These are phyloP conservation scores for Sphenostylis stenocarpa DNA, from an alignment of 306 rosid species.

Conservation along the genomic window DNA sequence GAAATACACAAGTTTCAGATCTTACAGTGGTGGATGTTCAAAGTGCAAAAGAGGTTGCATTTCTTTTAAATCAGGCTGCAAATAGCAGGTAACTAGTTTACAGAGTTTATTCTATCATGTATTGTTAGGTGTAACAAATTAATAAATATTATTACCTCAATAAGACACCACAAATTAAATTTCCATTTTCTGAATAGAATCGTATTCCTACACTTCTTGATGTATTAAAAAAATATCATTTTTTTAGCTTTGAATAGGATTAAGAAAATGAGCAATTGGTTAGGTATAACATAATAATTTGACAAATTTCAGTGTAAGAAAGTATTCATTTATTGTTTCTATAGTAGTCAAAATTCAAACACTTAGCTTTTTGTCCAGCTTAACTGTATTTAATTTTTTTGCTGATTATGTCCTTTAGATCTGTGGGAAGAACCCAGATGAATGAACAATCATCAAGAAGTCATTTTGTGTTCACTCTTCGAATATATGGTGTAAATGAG, in stretches of 20 bases:
- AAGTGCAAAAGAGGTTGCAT: conserved; percentile 87
- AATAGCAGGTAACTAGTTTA: conserved; percentile 73
- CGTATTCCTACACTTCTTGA: neutral
- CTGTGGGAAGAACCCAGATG: conserved; percentile 98
- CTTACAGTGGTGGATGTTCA: conserved; percentile 89
- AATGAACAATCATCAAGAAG: conserved; percentile 98
- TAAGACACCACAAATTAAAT: neutral
- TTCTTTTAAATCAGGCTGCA: conserved; percentile 83
- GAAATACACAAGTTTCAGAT: conserved; percentile 85
- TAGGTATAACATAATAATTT: neutral
- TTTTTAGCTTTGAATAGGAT: conserved; percentile 17
- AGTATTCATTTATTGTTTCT: neutral
- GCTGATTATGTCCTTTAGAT: conserved; percentile 46
- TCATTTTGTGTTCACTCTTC: conserved; percentile 94
- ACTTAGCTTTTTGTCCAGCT: conserved; percentile 3
- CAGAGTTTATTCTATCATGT: neutral
- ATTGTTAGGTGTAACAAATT: neutral
- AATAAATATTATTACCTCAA: neutral
- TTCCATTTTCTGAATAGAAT: neutral
- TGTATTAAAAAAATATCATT: neutral
- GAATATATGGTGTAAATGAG: conserved; percentile 93
- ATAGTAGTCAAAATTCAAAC: neutral
- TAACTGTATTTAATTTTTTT: conserved; percentile 12
- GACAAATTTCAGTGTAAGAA: neutral
- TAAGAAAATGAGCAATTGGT: neutral